Evolutionary conservation across 768 basidiomycete species (phyloP), one percentile per base, ranked within the genome.

Genomic region (Xerocomellus intermedius): DNA sequence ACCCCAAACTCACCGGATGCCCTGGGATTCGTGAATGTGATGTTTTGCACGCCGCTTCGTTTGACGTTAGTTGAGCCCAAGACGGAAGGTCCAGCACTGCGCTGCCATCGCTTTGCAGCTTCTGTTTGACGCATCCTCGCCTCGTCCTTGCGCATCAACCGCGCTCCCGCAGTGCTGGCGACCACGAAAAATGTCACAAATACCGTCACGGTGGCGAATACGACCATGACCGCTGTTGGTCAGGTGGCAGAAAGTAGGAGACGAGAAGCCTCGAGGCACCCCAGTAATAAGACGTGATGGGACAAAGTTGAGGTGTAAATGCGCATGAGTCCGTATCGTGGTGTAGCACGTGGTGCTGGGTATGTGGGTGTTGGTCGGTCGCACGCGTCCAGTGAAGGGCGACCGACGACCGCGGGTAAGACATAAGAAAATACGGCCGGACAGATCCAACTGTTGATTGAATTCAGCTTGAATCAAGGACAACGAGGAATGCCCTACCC

Each of bases 21-120:
- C 51, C 73, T 77, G 5, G 86, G 85, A 60, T 88, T 87, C 13
- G 76, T 71, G 68, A 90, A 90, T 0, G 86, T 87, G 61, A 89
- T 86, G 58, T 86, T 87, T 67, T 85, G 75, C n/a, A 77, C 73
- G 0, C 59, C 50, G n/a, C 53, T 43, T 16, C 53, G 56, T 36
- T 57, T 62, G 14, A 36, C 22, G n/a, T 58, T 38, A 2, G 22
- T 19, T 16, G 44, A 10, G 33, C 51, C 48, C 13, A 35, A 39
- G 17, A 10, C 13, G 2, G 50, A 39, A 30, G 55, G 55, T 13
- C 57, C 55, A 37, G 44, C 21, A n/a, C 19, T 1, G 14, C 44
- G 60, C 12, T 56, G 43, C 69, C 58, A 80, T 42, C 77, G 72
- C 56, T 80, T 74, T 4, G 75, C 79, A 42, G 82, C 82, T 58